phyloP scores from a whole-genome alignment of 305 asterid species.

The Ilex paraguariensis region DNA sequence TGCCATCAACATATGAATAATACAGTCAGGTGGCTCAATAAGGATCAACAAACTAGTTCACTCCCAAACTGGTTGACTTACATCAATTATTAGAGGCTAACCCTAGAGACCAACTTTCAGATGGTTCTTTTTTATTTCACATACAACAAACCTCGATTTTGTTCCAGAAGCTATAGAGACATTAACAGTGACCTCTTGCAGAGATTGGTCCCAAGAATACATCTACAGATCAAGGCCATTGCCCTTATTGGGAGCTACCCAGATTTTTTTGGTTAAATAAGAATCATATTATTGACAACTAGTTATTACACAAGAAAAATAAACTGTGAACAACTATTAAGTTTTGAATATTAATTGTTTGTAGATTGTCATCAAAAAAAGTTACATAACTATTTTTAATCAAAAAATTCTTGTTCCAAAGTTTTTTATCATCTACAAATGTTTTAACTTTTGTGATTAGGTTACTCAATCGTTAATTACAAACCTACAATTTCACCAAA shows the following conservation, averaged over 20 bases:
- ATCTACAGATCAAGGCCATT: slow-evolving; percentile 44
- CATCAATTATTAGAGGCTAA: slow-evolving; percentile 41
- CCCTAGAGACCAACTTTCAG: slow-evolving; percentile 44
- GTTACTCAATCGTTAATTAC: too few relatives aligned
- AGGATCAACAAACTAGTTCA: too few relatives aligned
- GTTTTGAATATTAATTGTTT: too few relatives aligned
- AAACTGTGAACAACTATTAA: background rate
- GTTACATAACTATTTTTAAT: too few relatives aligned
- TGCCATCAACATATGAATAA: too few relatives aligned
- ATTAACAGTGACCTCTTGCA: slow-evolving; percentile 37
- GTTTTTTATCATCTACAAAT: too few relatives aligned
- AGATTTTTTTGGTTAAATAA: background rate
- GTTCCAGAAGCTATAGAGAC: slow-evolving; percentile 44
- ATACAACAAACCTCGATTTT: slow-evolving; percentile 31
- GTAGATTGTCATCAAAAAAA: too few relatives aligned
- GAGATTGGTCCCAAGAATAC: slow-evolving; percentile 39
- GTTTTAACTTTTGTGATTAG: too few relatives aligned
- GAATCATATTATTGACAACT: background rate
- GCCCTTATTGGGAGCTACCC: slow-evolving; percentile 31
- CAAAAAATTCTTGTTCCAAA: too few relatives aligned
- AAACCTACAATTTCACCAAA: too few relatives aligned
- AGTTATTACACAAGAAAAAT: background rate
- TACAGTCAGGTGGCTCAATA: too few relatives aligned
- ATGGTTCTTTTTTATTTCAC: slow-evolving; percentile 38
- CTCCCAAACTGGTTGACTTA: slow-evolving; percentile 4